phyloP scores from a whole-genome alignment of 179 eudicot genomes.

The Amaranthus tricolor region DNA sequence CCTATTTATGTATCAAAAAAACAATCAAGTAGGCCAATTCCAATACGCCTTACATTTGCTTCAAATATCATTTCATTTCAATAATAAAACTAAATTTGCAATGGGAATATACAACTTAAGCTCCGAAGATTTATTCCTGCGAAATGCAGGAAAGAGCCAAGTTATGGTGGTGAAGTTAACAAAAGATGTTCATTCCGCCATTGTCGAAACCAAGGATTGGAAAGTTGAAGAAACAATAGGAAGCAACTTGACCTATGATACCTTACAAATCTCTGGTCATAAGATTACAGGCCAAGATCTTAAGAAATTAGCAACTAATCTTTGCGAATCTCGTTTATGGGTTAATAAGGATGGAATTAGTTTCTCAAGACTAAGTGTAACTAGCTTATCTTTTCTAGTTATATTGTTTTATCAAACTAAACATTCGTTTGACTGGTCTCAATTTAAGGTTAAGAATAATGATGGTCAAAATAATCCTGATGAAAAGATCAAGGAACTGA shows the following conservation, averaged over 20 bases:
- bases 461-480: background rate
- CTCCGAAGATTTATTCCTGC: background rate
- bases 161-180: background rate
- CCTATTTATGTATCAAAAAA: too few relatives aligned
- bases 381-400: background rate
- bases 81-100: background rate
- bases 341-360: background rate
- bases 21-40: too few relatives aligned
- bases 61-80: too few relatives aligned
- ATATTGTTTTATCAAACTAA: background rate
- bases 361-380: background rate
- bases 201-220: background rate
- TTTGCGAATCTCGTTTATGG: constrained; percentile 2
- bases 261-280: background rate
- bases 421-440: background rate
- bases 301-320: background rate
- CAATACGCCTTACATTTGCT: too few relatives aligned
- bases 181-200: background rate
- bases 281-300: background rate
- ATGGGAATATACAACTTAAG: background rate
- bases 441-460: background rate
- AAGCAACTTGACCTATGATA: background rate
- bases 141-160: background rate
- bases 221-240: background rate
- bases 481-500: background rate